A percentile compares a stretch with the other conserved stretches of the same genome.
Conservation (phyloP, 140 eudicot species). For the Flaveria floridana region DNA sequence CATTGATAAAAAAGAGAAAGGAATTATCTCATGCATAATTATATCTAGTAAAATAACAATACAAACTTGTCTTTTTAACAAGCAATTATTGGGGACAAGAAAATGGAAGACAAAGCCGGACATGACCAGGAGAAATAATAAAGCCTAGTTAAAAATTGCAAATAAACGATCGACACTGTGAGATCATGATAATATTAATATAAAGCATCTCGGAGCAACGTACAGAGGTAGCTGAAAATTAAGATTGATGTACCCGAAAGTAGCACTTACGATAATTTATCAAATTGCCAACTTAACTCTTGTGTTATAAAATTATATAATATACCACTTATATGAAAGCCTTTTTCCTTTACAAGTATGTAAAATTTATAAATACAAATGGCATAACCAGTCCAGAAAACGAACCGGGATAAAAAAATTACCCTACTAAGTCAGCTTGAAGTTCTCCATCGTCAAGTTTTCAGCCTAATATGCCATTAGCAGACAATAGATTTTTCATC, state of each 20-base stretch:
- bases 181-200: neutral
- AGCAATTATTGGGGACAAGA: neutral
- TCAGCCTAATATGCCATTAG: conserved; percentile 19
- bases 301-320: conserved; percentile 8
- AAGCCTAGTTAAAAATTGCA: conserved; percentile 7
- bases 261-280: neutral
- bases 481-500: conserved; percentile 10
- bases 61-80: neutral
- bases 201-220: neutral
- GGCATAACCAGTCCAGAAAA: neutral
- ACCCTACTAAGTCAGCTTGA: conserved; percentile 5
- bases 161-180: conserved; percentile 8
- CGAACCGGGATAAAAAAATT: neutral
- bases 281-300: conserved; percentile 6
- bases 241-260: conserved; percentile 4
- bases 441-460: neutral
- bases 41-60: neutral
- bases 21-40: neutral
- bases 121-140: neutral
- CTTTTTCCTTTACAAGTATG: neutral
- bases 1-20: neutral
- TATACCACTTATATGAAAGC: neutral
- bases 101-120: conserved; percentile 8
- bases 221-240: neutral
- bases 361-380: neutral